Conservation (phyloP, 75 land plant genomes). For the Selaginella tamariscina region DNA sequence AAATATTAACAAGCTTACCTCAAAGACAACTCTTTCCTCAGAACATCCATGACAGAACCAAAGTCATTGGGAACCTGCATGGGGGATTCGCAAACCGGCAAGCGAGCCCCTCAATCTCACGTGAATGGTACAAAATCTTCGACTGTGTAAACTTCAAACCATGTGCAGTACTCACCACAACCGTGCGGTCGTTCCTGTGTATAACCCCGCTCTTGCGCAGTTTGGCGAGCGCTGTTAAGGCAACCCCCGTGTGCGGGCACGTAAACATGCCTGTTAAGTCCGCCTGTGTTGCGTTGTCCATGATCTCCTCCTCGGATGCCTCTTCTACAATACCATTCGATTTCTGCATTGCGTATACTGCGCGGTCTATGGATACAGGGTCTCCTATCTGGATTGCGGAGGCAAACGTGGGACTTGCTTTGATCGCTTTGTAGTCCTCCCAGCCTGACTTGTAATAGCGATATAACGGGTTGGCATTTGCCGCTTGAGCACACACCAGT, state of each 20-base stretch:
- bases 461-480: constrained; percentile 84
- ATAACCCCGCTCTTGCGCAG: constrained; percentile 58
- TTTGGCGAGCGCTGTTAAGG: constrained; percentile 57
- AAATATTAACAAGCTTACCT: constrained; percentile 13
- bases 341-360: constrained; percentile 54
- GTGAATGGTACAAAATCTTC: constrained; percentile 72
- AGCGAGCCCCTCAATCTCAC: constrained; percentile 45
- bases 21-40: constrained; percentile 41
- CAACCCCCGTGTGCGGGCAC: constrained; percentile 95
- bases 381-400: constrained; percentile 92
- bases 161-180: constrained; percentile 92
- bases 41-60: constrained; percentile 84
- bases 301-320: constrained; percentile 88
- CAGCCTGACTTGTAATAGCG: constrained; percentile 61
- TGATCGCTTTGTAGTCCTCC: constrained; percentile 54
- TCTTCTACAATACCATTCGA: constrained; percentile 83
- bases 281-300: constrained; percentile 71
- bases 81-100: constrained; percentile 79
- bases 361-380: constrained; percentile 84
- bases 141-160: constrained; percentile 89
- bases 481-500: constrained; percentile 86
- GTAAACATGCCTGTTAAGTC: constrained; percentile 84
- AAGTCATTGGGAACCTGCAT: constrained; percentile 69
- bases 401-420: constrained; percentile 61
- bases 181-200: constrained; percentile 51